phyloP scores from a whole-genome alignment of 1,284 basidiomycete genomes.

The Tilletia caries region DNA sequence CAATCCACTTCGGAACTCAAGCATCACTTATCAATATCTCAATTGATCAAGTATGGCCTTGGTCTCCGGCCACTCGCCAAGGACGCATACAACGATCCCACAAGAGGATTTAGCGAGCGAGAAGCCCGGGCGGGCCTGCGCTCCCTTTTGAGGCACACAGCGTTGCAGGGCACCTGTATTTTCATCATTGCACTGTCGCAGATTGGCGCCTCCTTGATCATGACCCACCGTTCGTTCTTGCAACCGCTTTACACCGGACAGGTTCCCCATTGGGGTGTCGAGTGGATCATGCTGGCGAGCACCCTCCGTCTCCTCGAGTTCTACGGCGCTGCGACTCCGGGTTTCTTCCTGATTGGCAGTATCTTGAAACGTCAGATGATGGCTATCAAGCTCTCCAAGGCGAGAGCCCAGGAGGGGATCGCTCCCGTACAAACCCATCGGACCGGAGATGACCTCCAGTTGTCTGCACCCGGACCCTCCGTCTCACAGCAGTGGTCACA shows the following conservation, averaged over 20 bases:
- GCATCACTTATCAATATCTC: not conserved
- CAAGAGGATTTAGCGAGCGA: not conserved
- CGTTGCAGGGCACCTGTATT: not conserved
- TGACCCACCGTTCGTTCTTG: not conserved
- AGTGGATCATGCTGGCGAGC: not conserved
- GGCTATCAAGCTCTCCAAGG: not conserved
- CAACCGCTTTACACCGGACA: not conserved
- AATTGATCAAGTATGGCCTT: not conserved
- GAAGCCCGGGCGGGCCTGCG: not conserved
- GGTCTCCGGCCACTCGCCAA: not conserved
- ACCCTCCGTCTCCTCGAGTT: not conserved
- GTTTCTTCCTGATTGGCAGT: not conserved
- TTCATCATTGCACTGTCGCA: not conserved
- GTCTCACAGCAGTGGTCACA: not conserved
- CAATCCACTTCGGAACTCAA: not conserved
- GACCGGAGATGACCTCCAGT: not conserved
- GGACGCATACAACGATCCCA: conserved; percentile 8
- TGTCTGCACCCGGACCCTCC: not conserved
- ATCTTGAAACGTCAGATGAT: not conserved
- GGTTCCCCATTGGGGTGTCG: not conserved
- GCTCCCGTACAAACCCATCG: not conserved
- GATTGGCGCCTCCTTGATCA: not conserved
- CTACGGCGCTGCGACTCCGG: not conserved
- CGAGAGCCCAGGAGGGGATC: not conserved
- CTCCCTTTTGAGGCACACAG: not conserved